phyloP scores from a whole-genome alignment of 768 basidiomycete genomes.

The Coprinellus micaceus region DNA sequence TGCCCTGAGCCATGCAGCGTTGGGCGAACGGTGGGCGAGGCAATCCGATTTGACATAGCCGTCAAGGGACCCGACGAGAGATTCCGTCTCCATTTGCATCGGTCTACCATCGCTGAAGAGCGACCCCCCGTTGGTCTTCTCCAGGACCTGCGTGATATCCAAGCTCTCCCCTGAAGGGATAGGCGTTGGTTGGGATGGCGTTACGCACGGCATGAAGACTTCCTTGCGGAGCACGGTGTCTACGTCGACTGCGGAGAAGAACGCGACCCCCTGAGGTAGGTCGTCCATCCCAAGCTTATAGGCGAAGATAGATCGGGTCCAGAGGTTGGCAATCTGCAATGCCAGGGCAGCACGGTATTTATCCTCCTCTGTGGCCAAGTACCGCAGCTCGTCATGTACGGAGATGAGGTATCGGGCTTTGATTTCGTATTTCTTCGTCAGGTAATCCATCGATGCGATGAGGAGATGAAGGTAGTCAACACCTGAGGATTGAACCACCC shows the following conservation, averaged over 20 bases:
- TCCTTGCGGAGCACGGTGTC: slow-evolving; percentile 92
- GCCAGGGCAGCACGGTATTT: slow-evolving; percentile 88
- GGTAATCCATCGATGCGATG: slow-evolving; percentile 91
- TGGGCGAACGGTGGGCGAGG: slow-evolving; percentile 59
- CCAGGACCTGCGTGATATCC: slow-evolving; percentile 62
- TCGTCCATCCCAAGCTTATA: slow-evolving; percentile 95
- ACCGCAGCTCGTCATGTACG: slow-evolving; percentile 95
- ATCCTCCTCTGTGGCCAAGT: slow-evolving; percentile 86
- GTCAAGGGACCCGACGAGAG: slow-evolving; percentile 32
- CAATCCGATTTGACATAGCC: slow-evolving; percentile 59
- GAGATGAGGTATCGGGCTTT: slow-evolving; percentile 91
- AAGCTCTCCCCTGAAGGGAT: slow-evolving; percentile 89
- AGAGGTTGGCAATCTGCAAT: slow-evolving; percentile 90
- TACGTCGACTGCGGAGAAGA: slow-evolving; percentile 95
- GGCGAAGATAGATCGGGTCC: slow-evolving; percentile 91
- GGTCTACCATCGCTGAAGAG: slow-evolving; percentile 55
- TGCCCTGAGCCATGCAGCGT: slow-evolving; percentile 67
- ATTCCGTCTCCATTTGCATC: slow-evolving; percentile 38
- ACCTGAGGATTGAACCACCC: slow-evolving; percentile 98
- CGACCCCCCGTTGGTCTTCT: slow-evolving; percentile 67
- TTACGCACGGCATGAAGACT: slow-evolving; percentile 92
- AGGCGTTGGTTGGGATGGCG: slow-evolving; percentile 81
- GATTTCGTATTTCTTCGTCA: slow-evolving; percentile 78
- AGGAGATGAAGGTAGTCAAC: slow-evolving; percentile 97
- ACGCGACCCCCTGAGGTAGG: slow-evolving; percentile 91